Percentiles rank a stretch among this genome's conserved stretches.
Conservation (phyloP, 768 basidiomycete species). For the Tylopilus felleus region DNA sequence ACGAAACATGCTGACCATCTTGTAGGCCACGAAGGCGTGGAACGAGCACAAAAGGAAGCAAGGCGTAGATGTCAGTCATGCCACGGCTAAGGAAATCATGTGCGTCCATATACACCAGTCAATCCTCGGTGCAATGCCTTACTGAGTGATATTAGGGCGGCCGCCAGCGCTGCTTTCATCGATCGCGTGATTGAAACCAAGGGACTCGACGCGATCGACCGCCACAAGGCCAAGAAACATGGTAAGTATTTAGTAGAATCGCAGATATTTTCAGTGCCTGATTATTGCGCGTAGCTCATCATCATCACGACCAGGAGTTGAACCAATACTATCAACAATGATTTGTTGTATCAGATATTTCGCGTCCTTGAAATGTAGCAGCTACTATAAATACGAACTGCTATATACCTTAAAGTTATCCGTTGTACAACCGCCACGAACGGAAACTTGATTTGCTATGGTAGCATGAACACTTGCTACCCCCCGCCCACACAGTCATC, state of each 20-base stretch:
- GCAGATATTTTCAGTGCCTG: background rate
- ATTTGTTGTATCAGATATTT: background rate
- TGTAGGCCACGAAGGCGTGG: conserved; percentile 63
- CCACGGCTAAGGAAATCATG: conserved; percentile 48
- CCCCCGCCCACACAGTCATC: background rate
- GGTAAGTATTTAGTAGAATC: conserved; percentile 21
- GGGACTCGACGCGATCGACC: conserved; percentile 49
- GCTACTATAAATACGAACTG: background rate
- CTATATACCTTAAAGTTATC: conserved; percentile 5
- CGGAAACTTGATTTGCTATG: background rate
- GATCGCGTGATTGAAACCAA: conserved; percentile 56
- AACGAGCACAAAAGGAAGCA: conserved; percentile 48
- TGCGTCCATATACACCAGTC: conserved; percentile 35
- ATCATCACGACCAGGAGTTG: background rate
- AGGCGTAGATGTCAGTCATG: conserved; percentile 50
- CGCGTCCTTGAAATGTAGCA: background rate
- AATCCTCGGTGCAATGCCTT: background rate
- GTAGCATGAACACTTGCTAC: background rate
- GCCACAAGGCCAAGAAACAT: conserved; percentile 38
- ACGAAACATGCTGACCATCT: background rate
- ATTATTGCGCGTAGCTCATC: conserved; percentile 9
- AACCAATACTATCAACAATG: background rate
- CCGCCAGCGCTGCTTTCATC: conserved; percentile 50
- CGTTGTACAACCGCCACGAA: background rate
- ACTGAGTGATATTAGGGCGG: conserved; percentile 42